These are phyloP conservation scores for Suillus placidus DNA, from an alignment of 768 basidiomycete species.

Conservation along the genomic window DNA sequence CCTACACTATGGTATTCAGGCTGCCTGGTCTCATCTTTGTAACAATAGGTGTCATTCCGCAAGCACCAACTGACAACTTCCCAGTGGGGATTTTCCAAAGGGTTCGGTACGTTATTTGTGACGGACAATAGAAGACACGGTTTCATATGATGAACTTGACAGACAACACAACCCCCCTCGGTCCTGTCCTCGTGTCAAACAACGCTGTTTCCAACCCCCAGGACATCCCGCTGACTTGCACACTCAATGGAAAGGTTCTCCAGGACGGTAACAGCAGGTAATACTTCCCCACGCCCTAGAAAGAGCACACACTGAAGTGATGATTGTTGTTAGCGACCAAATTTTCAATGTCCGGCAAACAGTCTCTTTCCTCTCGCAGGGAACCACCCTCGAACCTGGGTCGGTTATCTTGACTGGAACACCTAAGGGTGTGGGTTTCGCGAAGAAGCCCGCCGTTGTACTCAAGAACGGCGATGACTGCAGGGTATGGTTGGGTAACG, in stretches of 20 bases:
- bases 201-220: conserved; percentile 68
- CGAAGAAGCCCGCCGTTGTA: conserved; percentile 67
- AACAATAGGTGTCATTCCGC: conserved; percentile 72
- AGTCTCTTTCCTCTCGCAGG: conserved; percentile 80
- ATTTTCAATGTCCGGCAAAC: conserved; percentile 82
- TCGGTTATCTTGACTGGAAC: conserved; percentile 84
- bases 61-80: conserved; percentile 78
- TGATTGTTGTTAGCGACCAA: conserved; percentile 56
- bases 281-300: neutral
- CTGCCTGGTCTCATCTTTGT: neutral
- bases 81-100: conserved; percentile 89
- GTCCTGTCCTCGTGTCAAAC: conserved; percentile 78
- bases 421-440: conserved; percentile 82
- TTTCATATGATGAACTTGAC: neutral
- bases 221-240: conserved; percentile 58
- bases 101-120: conserved; percentile 59
- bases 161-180: conserved; percentile 61
- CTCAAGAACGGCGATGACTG: conserved; percentile 77
- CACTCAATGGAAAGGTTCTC: conserved; percentile 65
- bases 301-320: neutral
- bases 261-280: conserved; percentile 84
- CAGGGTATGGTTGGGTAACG: conserved; percentile 66
- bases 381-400: conserved; percentile 80
- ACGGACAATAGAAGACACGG: neutral
- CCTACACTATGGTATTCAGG: neutral